Evolutionary conservation across 768 basidiomycete species (phyloP).

Genomic region (Trametes sanguinea): DNA sequence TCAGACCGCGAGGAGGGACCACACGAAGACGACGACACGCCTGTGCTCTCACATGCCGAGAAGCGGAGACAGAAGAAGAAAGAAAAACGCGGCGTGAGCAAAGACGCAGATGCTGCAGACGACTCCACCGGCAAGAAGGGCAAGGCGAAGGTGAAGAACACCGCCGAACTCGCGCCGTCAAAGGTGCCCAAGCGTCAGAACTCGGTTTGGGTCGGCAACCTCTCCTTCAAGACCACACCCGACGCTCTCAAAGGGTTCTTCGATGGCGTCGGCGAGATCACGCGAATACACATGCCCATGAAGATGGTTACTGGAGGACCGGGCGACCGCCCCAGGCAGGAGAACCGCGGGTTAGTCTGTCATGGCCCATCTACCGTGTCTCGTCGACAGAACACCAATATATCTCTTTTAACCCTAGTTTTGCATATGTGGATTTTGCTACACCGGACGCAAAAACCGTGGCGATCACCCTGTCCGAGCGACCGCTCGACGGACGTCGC

Average conservation of each 20-base stretch:
- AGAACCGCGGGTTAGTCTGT: slow-evolving; percentile 75
- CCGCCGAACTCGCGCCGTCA: slow-evolving; percentile 32
- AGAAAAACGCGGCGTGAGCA: slow-evolving; percentile 37
- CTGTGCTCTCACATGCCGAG: slow-evolving; percentile 76
- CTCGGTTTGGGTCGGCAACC: slow-evolving; percentile 95
- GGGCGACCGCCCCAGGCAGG: slow-evolving; percentile 46
- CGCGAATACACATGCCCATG: slow-evolving; percentile 83
- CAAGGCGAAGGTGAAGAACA: slow-evolving; percentile 36
- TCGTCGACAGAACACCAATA: neutral
- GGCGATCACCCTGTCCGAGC: slow-evolving; percentile 83
- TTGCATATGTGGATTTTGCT: slow-evolving; percentile 95
- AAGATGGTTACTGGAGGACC: slow-evolving; percentile 52
- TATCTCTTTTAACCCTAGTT: slow-evolving; percentile 51
- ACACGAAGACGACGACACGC: slow-evolving; percentile 27
- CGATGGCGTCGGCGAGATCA: slow-evolving; percentile 70
- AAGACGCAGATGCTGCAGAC: slow-evolving; percentile 32
- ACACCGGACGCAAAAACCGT: slow-evolving; percentile 69
- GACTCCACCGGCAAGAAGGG: slow-evolving; percentile 43
- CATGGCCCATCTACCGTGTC: slow-evolving; percentile 2
- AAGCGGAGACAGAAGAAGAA: slow-evolving; percentile 62
- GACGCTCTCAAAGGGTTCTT: slow-evolving; percentile 74
- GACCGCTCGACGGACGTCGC: slow-evolving; percentile 78
- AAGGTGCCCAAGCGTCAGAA: slow-evolving; percentile 62
- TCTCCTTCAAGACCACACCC: slow-evolving; percentile 85
- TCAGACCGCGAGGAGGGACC: slow-evolving; percentile 30